Conservation (phyloP, 108 stramenopile genomes). For the Nitzschia sp. region DNA sequence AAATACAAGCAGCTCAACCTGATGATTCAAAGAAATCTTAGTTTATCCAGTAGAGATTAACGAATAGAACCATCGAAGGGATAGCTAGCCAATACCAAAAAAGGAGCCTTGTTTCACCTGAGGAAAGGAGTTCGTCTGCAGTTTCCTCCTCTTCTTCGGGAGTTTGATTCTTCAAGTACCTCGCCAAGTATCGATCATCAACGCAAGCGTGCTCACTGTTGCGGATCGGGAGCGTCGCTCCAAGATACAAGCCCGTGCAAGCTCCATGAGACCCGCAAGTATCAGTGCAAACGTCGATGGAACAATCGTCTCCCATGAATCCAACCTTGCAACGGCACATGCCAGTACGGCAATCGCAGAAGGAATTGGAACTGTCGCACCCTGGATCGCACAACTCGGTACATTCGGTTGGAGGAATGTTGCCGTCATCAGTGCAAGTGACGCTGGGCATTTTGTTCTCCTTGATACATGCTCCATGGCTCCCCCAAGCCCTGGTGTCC, state of each 20-base stretch:
- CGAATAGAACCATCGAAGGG: too few species aligned
- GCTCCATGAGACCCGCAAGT: slow-evolving; percentile 50
- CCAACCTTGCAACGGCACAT: slow-evolving; percentile 57
- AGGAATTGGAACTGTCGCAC: slow-evolving; percentile 32
- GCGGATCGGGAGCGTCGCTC: slow-evolving; percentile 21
- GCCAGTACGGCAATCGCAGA: slow-evolving; percentile 59
- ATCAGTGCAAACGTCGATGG: slow-evolving; percentile 52
- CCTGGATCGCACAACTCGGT: slow-evolving; percentile 31
- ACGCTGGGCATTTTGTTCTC: slow-evolving; percentile 19
- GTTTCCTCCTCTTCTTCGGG: too few species aligned
- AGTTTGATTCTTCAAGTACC: neutral
- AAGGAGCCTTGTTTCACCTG: too few species aligned
- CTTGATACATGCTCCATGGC: slow-evolving; percentile 50
- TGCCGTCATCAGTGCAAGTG: slow-evolving; percentile 19
- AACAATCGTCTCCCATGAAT: slow-evolving; percentile 37
- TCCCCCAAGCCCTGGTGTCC: slow-evolving; percentile 18
- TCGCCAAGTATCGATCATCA: neutral
- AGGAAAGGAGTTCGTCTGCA: too few species aligned
- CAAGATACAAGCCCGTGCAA: slow-evolving; percentile 55
- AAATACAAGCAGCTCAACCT: too few species aligned
- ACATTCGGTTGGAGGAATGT: slow-evolving; percentile 41
- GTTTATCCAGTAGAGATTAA: too few species aligned
- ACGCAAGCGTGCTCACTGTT: neutral
- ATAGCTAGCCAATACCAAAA: too few species aligned
- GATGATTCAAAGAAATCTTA: too few species aligned